Base-by-base conservation (phyloP, 2,329 filamentous ascomycete genomes). In the Rhynchosporium secalis region DNA sequence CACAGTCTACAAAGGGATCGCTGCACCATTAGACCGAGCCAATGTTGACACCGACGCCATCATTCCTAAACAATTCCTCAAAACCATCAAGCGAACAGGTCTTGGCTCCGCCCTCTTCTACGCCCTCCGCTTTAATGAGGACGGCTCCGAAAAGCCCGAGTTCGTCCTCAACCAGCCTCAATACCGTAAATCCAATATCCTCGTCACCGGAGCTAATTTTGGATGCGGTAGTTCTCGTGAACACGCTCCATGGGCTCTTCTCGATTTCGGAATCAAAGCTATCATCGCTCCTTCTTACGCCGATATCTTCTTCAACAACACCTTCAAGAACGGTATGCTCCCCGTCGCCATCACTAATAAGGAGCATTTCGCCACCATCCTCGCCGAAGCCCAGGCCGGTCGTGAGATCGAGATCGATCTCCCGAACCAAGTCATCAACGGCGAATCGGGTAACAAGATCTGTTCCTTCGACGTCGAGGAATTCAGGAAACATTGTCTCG, bases 271-370 rank as follows among this genome's bases (percentile, higher is more conserved):
- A 69, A 96, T 99, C 79, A 91, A 89, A 75, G 94, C 89, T 75
- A 83, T 98, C 72, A 96, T 98, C 70, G 95, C 94, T 0, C 91
- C 92, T 1, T 93, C 90, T n/a, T 91, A 85, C 69, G 90, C 89
- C 62, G 92, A 96, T 74, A 99, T 99, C 77, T 97, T 97, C 86
- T 96, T 94, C 86, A 97, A 96, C 86, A 99, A 99, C 82, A 95
- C 90, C n/a, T 98, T 97, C 85, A 98, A 99, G 84, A 99, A 99
- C 80, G 94, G 94, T 80, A 98, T 98, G 95, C 81, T 98, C 66
- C 93, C 94, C 54, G 86, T 98, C 65, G 78, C 83, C 63, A 89
- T 98, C 73, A 79, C 83, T 38, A 86, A 94, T 75, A 78, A 86
- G 68, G 80, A 78, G 1, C 81, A 84, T 38, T 79, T 97, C 3